Base-by-base conservation (phyloP, 225 moss, liverwort and hornwort genomes). In the Rhytidiadelphus loreus region DNA sequence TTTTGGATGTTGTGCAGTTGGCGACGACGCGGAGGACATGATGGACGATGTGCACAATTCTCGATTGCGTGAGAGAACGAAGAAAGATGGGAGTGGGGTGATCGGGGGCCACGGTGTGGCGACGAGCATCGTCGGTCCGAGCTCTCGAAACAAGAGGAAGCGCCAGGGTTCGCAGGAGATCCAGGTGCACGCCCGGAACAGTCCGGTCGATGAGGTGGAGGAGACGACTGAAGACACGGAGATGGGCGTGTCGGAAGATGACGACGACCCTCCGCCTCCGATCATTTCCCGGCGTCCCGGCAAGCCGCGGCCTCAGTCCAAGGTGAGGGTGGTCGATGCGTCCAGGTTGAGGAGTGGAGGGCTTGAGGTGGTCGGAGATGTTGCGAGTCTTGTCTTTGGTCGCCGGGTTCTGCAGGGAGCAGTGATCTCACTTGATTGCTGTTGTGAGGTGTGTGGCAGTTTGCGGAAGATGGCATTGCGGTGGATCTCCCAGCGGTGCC, bases 201-300 rank as follows among this genome's bases (percentile, higher is more conserved):
- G 90, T 85, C 93, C 92, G 52, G 95, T 86, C 12, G 97, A 97
- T 57, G 96, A 97, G 75, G 71, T 96, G 24, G 98, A 98, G 62
- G 98, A 97, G 86, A 96, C 95, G 73, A 96, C 96, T 6, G 96
- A 98, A 76, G 98, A 97, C 61, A 96, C 92, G 77, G 96, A 96
- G 87, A 92, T 98, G 92, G 96, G 94, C 37, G 94, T 61, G 26
- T 98, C 98, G 53, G 96, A 98, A 71, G 98, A 98, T 60, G 98
- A 96, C 83, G 96, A 98, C 84, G 96, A 98, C 87, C 95, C 91
- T 46, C 98, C 97, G 24, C 98, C 98, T 65, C 96, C 97, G 55
- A 95, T 96, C 35, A 94, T 98, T 69, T 90, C 95, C 24, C 96
- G 97, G 13, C 94, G 98, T 44, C 90, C 88, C 20, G 95, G 90